Evolutionary conservation across 2,329 filamentous ascomycete genomes (phyloP).

Genomic region (Alternaria atra): DNA sequence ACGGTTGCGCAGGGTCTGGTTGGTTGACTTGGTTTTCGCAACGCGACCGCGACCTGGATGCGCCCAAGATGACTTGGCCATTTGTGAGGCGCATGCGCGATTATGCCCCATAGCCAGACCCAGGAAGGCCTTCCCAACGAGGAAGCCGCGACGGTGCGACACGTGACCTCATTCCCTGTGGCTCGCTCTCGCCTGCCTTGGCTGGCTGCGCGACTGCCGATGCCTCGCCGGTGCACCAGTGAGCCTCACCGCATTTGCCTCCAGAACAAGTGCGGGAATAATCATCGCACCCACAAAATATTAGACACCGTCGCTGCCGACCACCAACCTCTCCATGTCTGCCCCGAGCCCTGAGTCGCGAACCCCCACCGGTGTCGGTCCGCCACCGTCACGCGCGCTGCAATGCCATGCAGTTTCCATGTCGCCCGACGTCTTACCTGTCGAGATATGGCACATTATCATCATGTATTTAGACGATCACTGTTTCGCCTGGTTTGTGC

Average conservation of each 20-base stretch:
- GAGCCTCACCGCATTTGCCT: slow-evolving; percentile 19
- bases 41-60: background rate
- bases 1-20: slow-evolving; percentile 18
- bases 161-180: slow-evolving; percentile 6
- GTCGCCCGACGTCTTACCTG: slow-evolving; percentile 21
- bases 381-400: slow-evolving; percentile 9
- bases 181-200: slow-evolving; percentile 1
- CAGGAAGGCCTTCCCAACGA: slow-evolving; percentile 17
- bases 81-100: slow-evolving; percentile 5
- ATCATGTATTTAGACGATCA: slow-evolving; percentile 24
- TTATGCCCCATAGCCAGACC: slow-evolving; percentile 13
- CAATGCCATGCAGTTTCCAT: slow-evolving; percentile 13
- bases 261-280: slow-evolving; percentile 22
- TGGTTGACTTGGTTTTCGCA: background rate
- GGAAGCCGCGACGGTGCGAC: slow-evolving; percentile 7
- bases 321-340: slow-evolving; percentile 16
- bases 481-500: slow-evolving; percentile 32
- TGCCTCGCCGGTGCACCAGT: slow-evolving; percentile 26
- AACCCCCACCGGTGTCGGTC: slow-evolving; percentile 20
- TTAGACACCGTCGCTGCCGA: slow-evolving; percentile 12
- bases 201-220: slow-evolving; percentile 21
- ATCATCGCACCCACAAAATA: slow-evolving; percentile 14
- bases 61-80: background rate
- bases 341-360: slow-evolving; percentile 17
- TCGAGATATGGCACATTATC: slow-evolving; percentile 27